Evolutionary conservation across 768 basidiomycete species (phyloP).

Genomic region (Leucogyrophana mollusca): DNA sequence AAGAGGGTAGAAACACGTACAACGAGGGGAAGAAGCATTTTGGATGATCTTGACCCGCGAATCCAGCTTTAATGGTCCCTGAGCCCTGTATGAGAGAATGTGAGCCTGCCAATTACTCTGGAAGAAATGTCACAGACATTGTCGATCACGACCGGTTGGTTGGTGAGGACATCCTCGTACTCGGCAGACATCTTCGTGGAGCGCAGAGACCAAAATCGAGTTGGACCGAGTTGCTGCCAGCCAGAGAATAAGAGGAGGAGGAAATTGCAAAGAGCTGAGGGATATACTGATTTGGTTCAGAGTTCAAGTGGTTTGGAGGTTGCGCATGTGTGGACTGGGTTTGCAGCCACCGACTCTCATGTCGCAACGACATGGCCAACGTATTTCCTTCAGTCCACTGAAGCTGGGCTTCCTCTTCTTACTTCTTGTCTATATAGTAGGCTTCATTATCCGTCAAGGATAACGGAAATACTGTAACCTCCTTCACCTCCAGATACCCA

Average conservation of each 20-base stretch:
- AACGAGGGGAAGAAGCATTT: constrained; percentile 99
- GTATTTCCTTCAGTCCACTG: not conserved
- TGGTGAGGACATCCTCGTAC: constrained; percentile 92
- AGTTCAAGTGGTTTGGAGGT: no score
- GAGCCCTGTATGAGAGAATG: constrained; percentile 68
- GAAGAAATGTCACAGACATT: constrained; percentile 60
- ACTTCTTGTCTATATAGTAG: constrained; percentile 13
- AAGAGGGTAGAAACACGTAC: constrained; percentile 56
- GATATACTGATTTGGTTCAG: no score
- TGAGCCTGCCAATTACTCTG: constrained; percentile 25
- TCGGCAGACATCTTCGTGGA: constrained; percentile 68
- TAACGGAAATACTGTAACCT: not conserved
- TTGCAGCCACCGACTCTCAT: no score
- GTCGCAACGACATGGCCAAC: no score
- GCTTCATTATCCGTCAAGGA: not conserved
- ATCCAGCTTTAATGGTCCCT: constrained; percentile 98
- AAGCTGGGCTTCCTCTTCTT: constrained; percentile 1
- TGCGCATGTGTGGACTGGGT: no score
- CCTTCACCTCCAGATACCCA: constrained; percentile 33
- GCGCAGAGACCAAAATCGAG: constrained; percentile 3
- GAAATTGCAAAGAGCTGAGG: no score
- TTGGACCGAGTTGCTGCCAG: no score
- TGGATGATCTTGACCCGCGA: constrained; percentile 98
- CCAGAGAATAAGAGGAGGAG: no score
- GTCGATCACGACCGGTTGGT: constrained; percentile 99